Percentiles rank a stretch among this genome's conserved stretches.
Conservation (phyloP, 352 stramenopile species). For the Pelagophyceae sp. region DNA sequence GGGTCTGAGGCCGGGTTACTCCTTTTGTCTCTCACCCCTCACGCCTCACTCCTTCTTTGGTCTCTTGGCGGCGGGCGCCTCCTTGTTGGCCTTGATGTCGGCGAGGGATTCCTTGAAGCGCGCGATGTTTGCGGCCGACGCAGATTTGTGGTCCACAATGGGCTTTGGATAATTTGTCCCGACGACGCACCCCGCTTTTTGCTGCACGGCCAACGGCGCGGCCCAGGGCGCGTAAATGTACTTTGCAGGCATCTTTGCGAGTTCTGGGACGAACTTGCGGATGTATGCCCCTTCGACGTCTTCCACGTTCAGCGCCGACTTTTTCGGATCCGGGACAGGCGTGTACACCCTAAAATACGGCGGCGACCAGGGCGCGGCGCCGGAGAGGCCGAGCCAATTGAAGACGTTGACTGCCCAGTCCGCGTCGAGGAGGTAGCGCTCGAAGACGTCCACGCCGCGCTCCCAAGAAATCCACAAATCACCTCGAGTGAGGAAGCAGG, state of each 20-base stretch:
- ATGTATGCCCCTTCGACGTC: constrained; percentile 62
- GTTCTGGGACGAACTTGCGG: constrained; percentile 76
- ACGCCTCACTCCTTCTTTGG: no score
- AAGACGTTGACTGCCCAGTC: constrained; percentile 93
- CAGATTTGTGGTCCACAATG: constrained; percentile 83
- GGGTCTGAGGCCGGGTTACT: no score
- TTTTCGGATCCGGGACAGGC: constrained; percentile 41
- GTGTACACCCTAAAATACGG: constrained; percentile 95
- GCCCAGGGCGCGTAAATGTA: constrained; percentile 97
- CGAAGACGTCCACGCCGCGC: constrained; percentile 71
- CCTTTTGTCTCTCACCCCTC: no score
- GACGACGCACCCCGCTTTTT: constrained; percentile 65
- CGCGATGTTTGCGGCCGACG: constrained; percentile 77
- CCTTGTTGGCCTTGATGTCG: constrained; percentile 37
- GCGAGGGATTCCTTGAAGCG: constrained; percentile 75
- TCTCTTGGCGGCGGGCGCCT: not conserved
- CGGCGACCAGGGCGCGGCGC: constrained; percentile 83
- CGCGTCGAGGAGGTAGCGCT: constrained; percentile 85
- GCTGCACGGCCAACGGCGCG: constrained; percentile 72
- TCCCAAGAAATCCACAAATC: constrained; percentile 92
- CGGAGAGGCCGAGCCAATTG: constrained; percentile 93
- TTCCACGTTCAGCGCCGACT: constrained; percentile 25
- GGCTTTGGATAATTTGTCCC: constrained; percentile 85
- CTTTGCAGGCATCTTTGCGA: constrained; percentile 79
- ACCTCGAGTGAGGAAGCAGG: constrained; percentile 94